Conservation (phyloP, 2,329 filamentous ascomycete species). For the Fusarium nurragi region DNA sequence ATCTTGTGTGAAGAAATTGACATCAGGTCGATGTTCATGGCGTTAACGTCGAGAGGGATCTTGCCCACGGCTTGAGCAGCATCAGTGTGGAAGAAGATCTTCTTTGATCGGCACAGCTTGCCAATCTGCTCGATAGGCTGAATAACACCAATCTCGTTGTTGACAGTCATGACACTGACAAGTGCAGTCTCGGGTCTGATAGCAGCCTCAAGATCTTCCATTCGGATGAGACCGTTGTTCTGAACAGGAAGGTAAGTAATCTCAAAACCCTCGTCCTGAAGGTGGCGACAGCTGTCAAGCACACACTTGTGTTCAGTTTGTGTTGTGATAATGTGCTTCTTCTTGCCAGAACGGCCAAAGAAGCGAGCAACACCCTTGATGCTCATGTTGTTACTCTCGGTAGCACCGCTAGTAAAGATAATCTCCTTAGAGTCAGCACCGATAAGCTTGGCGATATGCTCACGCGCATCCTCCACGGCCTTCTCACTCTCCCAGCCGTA, state of each 20-base stretch:
- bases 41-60: conserved; percentile 95
- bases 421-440: conserved; percentile 98
- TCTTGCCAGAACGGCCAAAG: conserved; percentile 91
- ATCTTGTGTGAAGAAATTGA: conserved; percentile 99
- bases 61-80: conserved; percentile 98
- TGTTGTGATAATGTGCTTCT: conserved; percentile 97
- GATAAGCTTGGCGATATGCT: conserved; percentile 85
- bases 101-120: conserved; percentile 87
- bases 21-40: conserved; percentile 98
- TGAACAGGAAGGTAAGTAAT: conserved; percentile 96
- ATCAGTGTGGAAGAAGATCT: conserved; percentile 98
- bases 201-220: conserved; percentile 85
- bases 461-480: conserved; percentile 86
- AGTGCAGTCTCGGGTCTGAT: conserved; percentile 91
- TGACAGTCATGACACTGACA: conserved; percentile 98
- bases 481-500: conserved; percentile 99
- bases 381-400: conserved; percentile 99
- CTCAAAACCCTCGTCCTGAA: conserved; percentile 96
- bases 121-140: conserved; percentile 95
- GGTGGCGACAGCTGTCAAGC: conserved; percentile 93
- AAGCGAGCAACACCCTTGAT: conserved; percentile 98
- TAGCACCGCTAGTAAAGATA: conserved; percentile 97
- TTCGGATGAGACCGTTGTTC: conserved; percentile 82
- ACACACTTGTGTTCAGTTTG: conserved; percentile 99
- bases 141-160: conserved; percentile 99